Percentiles rank a stretch among this genome's conserved stretches.
phyloP scores from a whole-genome alignment of 495 filamentous ascomycete genomes.

The Penicillium tannophilum region DNA sequence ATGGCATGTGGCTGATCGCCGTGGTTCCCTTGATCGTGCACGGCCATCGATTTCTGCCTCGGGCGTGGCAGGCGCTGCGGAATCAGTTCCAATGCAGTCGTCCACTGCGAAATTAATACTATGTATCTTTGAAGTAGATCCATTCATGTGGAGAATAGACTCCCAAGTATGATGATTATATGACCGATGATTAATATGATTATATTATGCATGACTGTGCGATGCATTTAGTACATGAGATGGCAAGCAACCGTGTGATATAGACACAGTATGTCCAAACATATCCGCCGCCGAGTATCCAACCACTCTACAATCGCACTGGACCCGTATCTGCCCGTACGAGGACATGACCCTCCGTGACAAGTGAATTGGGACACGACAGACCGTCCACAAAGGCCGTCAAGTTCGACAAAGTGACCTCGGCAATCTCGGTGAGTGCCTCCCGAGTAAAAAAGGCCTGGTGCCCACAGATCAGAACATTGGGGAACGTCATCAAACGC shows the following conservation, averaged over 20 bases:
- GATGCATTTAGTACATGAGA: background rate
- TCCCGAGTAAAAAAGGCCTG: slow-evolving; percentile 73
- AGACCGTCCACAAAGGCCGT: slow-evolving; percentile 29
- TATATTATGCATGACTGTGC: background rate
- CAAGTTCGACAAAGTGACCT: slow-evolving; percentile 60
- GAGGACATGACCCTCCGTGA: slow-evolving; percentile 37
- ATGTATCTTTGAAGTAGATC: background rate
- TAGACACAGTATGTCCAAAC: too few species aligned
- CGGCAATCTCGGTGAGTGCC: slow-evolving; percentile 64
- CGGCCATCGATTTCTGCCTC: slow-evolving; percentile 33
- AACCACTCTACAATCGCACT: slow-evolving; percentile 30
- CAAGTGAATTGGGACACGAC: slow-evolving; percentile 37
- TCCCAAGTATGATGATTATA: background rate
- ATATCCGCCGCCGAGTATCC: too few species aligned
- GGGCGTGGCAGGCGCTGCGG: slow-evolving; percentile 23
- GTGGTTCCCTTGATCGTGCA: slow-evolving; percentile 41
- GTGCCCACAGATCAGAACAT: slow-evolving; percentile 67
- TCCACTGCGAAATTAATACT: slow-evolving; percentile 12
- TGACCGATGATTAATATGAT: background rate
- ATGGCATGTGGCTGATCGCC: slow-evolving; percentile 39
- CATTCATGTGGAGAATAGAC: too few species aligned
- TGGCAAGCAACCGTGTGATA: too few species aligned
- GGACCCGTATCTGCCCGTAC: slow-evolving; percentile 33
- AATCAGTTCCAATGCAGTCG: slow-evolving; percentile 21
- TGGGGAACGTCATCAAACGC: slow-evolving; percentile 71